phyloP scores from a whole-genome alignment of 2,329 filamentous ascomycete genomes.

The Colletotrichum coccodes region DNA sequence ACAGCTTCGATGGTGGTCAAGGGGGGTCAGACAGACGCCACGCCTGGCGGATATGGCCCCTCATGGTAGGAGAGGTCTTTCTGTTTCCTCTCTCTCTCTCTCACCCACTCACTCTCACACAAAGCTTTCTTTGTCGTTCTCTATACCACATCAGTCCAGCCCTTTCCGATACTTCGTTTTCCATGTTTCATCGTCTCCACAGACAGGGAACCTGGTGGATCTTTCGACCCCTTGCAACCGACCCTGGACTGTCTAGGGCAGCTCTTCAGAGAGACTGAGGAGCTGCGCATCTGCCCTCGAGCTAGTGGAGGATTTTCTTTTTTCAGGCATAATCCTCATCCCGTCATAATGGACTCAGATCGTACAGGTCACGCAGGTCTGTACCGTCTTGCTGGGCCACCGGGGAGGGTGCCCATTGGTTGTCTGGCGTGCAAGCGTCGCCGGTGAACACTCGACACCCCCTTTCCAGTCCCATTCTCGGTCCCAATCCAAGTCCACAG shows the following conservation, averaged over 20 bases:
- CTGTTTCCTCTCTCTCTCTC: constrained; percentile 8
- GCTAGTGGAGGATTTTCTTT: constrained; percentile 12
- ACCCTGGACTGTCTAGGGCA: constrained; percentile 14
- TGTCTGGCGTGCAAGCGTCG: constrained; percentile 13
- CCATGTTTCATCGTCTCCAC: constrained; percentile 30
- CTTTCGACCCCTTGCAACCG: constrained; percentile 24
- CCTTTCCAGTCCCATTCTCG: constrained; percentile 7
- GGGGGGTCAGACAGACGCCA: constrained; percentile 19
- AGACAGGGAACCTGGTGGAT: constrained; percentile 19
- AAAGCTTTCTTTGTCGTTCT: constrained; percentile 24
- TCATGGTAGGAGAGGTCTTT: constrained; percentile 4
- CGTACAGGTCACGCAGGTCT: constrained; percentile 18
- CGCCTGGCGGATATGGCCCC: constrained; percentile 12
- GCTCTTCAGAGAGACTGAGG: constrained; percentile 7
- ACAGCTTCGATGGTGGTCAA: constrained; percentile 3
- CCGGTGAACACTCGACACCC: constrained; percentile 1
- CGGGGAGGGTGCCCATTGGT: constrained; percentile 28
- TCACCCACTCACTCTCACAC: no score
- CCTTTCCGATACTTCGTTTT: constrained; percentile 23
- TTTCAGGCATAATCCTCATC: constrained; percentile 25
- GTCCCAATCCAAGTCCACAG: background rate
- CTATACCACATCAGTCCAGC: constrained; percentile 5
- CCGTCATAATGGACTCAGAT: constrained; percentile 8
- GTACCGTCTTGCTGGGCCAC: constrained; percentile 25
- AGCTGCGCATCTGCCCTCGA: background rate